Conservation (phyloP, 2,329 filamentous ascomycete species). For the Alternaria metachromatica region DNA sequence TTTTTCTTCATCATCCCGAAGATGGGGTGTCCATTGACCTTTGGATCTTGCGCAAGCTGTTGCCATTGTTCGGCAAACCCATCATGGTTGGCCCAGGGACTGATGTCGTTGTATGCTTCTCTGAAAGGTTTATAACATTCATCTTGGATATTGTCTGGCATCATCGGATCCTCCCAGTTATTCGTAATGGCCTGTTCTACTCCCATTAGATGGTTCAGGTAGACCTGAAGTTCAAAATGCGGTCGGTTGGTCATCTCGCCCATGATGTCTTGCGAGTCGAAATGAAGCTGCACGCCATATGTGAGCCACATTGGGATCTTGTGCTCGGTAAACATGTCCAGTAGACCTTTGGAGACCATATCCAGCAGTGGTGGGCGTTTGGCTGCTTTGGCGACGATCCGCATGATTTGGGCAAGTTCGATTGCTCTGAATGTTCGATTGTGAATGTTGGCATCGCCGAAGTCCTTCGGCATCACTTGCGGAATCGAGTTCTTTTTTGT, state of each 20-base stretch:
- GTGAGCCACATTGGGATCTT: constrained; percentile 2
- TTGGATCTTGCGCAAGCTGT: neutral
- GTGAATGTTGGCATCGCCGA: neutral
- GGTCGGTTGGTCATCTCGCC: neutral
- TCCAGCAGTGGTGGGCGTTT: neutral
- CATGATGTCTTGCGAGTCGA: constrained; percentile 8
- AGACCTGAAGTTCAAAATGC: neutral
- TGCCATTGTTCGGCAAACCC: neutral
- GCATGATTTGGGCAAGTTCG: neutral
- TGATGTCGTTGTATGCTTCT: neutral
- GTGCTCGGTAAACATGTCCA: neutral
- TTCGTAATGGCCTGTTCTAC: neutral
- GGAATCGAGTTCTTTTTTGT: neutral
- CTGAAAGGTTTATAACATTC: neutral
- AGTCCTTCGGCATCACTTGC: neutral
- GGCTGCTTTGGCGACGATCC: neutral
- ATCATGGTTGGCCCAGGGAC: neutral
- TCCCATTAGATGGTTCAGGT: neutral
- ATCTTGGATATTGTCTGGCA: neutral
- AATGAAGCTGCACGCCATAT: neutral
- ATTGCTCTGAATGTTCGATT: neutral
- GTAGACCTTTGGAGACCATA: neutral
- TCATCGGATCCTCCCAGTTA: neutral
- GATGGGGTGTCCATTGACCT: neutral
- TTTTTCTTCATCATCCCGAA: neutral